A percentile compares a stretch with the other conserved stretches of the same genome.
phyloP scores from a whole-genome alignment of 768 basidiomycete species.

The Xanthoconium stramineum region DNA sequence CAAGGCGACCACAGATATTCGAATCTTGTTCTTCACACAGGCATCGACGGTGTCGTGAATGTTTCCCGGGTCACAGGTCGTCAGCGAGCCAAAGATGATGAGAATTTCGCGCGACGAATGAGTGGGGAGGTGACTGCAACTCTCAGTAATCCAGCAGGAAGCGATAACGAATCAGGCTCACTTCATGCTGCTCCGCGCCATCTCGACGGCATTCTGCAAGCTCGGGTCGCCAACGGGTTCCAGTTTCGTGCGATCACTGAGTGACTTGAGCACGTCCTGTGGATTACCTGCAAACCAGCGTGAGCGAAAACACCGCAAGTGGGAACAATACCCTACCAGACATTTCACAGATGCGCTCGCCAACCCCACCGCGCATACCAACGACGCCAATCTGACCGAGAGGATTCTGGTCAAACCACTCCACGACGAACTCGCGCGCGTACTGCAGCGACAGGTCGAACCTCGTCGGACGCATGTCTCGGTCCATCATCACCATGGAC shows the following conservation, averaged over 20 bases:
- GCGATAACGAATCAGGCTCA: slow-evolving; percentile 28
- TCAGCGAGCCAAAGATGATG: slow-evolving; percentile 91
- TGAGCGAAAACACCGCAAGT: not conserved
- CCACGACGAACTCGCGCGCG: slow-evolving; percentile 84
- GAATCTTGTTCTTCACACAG: slow-evolving; percentile 78
- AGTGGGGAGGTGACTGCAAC: slow-evolving; percentile 85
- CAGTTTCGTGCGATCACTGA: slow-evolving; percentile 82
- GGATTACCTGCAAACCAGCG: slow-evolving; percentile 69
- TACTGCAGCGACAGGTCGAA: slow-evolving; percentile 91
- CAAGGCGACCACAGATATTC: slow-evolving; percentile 90
- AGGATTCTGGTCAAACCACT: slow-evolving; percentile 99
- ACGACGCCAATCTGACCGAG: slow-evolving; percentile 95
- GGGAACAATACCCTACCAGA: slow-evolving; percentile 56
- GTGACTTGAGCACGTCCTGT: slow-evolving; percentile 86
- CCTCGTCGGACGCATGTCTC: slow-evolving; percentile 93
- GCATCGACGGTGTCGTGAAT: slow-evolving; percentile 92
- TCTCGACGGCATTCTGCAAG: slow-evolving; percentile 95
- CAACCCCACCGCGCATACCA: slow-evolving; percentile 87
- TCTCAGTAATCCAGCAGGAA: slow-evolving; percentile 3
- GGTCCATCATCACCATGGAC: slow-evolving; percentile 88
- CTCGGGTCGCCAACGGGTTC: slow-evolving; percentile 93
- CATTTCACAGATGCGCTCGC: slow-evolving; percentile 89
- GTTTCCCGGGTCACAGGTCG: slow-evolving; percentile 95
- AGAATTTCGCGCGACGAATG: slow-evolving; percentile 96
- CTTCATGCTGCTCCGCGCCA: slow-evolving; percentile 94